A percentile compares a stretch with the other conserved stretches of the same genome.
These are phyloP conservation scores for Phytophthora boehmeriae DNA, from an alignment of 352 stramenopile genomes.

Conservation along the genomic window DNA sequence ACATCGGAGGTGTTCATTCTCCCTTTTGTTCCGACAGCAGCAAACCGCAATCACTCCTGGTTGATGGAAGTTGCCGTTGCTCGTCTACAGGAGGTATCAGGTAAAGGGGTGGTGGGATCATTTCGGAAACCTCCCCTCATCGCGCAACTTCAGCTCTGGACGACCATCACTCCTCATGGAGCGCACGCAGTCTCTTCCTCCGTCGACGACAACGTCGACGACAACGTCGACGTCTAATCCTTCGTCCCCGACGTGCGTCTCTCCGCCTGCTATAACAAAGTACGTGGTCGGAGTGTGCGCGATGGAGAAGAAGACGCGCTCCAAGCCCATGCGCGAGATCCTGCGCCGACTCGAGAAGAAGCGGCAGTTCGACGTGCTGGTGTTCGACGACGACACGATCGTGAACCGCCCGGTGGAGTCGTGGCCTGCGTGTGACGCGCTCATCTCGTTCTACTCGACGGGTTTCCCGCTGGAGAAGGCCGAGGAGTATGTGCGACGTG, in stretches of 20 bases:
- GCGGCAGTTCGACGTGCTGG: constrained; percentile 95
- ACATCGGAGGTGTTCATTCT: neutral
- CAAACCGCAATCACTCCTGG: neutral
- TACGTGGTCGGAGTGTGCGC: constrained; percentile 97
- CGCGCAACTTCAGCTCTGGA: constrained; percentile 2
- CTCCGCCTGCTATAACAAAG: constrained; percentile 42
- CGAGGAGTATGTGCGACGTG: constrained; percentile 95
- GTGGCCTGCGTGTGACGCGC: constrained; percentile 96
- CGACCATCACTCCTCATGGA: constrained; percentile 38
- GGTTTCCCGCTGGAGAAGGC: constrained; percentile 98
- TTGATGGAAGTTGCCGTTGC: neutral
- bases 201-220: constrained; percentile 14
- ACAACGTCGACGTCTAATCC: constrained; percentile 1
- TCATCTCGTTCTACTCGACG: constrained; percentile 99
- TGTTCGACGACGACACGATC: constrained; percentile 98
- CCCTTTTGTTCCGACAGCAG: neutral
- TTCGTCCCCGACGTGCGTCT: constrained; percentile 20
- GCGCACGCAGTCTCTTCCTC: constrained; percentile 35
- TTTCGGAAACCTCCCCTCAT: neutral
- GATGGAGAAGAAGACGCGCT: constrained; percentile 99
- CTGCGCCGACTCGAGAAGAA: constrained; percentile 91
- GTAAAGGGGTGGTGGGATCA: neutral
- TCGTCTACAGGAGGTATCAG: neutral
- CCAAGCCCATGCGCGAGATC: constrained; percentile 98
- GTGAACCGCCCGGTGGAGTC: constrained; percentile 94